phyloP scores from a whole-genome alignment of 306 rosid genomes.

The Cicer bijugum region DNA sequence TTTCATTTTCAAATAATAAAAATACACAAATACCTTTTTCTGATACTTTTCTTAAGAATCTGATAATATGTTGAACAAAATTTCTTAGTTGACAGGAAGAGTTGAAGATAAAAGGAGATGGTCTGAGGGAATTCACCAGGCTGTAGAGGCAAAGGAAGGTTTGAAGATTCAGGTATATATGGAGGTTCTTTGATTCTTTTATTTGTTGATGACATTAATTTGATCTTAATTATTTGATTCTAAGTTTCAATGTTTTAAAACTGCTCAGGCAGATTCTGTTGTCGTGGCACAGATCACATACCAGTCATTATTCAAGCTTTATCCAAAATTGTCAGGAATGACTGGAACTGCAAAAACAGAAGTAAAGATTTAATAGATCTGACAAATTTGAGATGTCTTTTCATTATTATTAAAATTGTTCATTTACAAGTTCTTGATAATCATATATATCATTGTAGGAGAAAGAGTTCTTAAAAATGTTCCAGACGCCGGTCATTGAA shows the following conservation, averaged over 20 bases:
- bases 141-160: slow-evolving; percentile 99
- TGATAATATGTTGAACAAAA: slow-evolving; percentile 36
- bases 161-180: slow-evolving; percentile 80
- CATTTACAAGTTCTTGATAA: slow-evolving; percentile 42
- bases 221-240: slow-evolving; percentile 43
- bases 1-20: slow-evolving; percentile 26
- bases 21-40: slow-evolving; percentile 11
- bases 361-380: slow-evolving; percentile 55
- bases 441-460: slow-evolving; percentile 65
- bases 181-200: slow-evolving; percentile 35
- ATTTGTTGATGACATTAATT: slow-evolving; percentile 29
- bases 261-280: slow-evolving; percentile 91
- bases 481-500: slow-evolving; percentile 90
- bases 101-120: slow-evolving; percentile 98
- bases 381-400: slow-evolving; percentile 39
- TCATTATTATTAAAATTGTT: slow-evolving; percentile 35
- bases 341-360: slow-evolving; percentile 99
- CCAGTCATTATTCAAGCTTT: slow-evolving; percentile 95
- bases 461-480: slow-evolving; percentile 96
- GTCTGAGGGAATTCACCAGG: slow-evolving; percentile 99
- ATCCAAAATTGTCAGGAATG: slow-evolving; percentile 97
- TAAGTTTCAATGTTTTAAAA: slow-evolving; percentile 44
- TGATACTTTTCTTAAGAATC: slow-evolving; percentile 41
- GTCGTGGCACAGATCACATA: slow-evolving; percentile 98
- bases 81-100: slow-evolving; percentile 85